Base-by-base conservation (phyloP, 768 basidiomycete genomes). In the Mycena pura region DNA sequence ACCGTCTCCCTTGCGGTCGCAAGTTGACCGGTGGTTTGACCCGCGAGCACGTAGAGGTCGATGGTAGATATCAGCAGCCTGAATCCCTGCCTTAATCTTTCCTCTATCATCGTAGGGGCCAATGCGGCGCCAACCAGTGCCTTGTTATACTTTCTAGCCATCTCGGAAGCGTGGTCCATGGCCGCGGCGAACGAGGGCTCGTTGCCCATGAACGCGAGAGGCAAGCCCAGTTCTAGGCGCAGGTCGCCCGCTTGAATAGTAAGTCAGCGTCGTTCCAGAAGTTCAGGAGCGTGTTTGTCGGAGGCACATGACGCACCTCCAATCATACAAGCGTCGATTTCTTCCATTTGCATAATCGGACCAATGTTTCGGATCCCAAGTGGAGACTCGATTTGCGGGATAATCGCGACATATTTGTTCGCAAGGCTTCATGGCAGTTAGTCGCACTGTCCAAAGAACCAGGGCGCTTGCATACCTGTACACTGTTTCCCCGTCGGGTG, bases 221-320 rank as follows among this genome's bases (percentile, higher is more conserved):
- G 57, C 27, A 65, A 40, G 0, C 65, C 65, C 53, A 66, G 57
- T 15, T 66, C 65, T 13, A 66, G 48, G n/a, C 62, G 57, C 25
- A 66, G 53, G 38, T 66, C 65, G n/a, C 65, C 62, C 1, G 62
- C 60, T 62, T n/a, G n/a, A n/a, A n/a, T n/a, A n/a, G 32, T 32
- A n/a, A 58, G 57, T 34, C 36, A 14, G 4, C 11, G 27, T 34
- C 25, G 24, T 19, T 38, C n/a, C n/a, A n/a, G n/a, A n/a, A n/a
- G n/a, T n/a, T n/a, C n/a, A n/a, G n/a, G n/a, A n/a, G n/a, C n/a
- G 17, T 4, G 17, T 49, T 21, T 36, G 27, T 27, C 6, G 3
- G 25, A 21, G 5, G 8, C 29, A 6, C 10, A 15, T 2, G 28
- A 47, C 64, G 22, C 15, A 65, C 64, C 51, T 5, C 64, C 57